Evolutionary conservation across 2,329 filamentous ascomycete genomes (phyloP).

Genomic region (Cylindrodendrum hubeiense): DNA sequence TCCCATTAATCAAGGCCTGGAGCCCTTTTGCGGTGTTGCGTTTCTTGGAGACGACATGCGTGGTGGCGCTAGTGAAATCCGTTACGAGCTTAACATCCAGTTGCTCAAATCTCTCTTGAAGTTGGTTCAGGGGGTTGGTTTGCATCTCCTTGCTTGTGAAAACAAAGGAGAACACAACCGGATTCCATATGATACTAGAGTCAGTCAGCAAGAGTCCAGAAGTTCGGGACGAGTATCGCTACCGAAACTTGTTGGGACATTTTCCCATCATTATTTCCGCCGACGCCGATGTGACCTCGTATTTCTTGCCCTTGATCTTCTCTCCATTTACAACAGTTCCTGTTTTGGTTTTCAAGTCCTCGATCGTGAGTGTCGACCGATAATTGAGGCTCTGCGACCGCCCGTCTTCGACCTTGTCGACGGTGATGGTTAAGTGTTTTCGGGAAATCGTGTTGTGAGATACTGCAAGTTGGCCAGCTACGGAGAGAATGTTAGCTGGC

Average conservation of each 20-base stretch:
- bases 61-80: conserved; percentile 80
- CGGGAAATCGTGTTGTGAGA: conserved; percentile 87
- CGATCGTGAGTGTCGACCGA: conserved; percentile 78
- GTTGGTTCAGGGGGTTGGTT: conserved; percentile 70
- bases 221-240: conserved; percentile 29
- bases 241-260: conserved; percentile 74
- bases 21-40: conserved; percentile 90
- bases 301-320: conserved; percentile 73
- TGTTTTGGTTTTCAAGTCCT: conserved; percentile 85
- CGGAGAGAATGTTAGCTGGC: conserved; percentile 10
- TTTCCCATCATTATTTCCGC: conserved; percentile 80
- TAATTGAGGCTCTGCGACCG: conserved; percentile 74
- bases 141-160: conserved; percentile 79
- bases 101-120: conserved; percentile 78
- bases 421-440: conserved; percentile 84
- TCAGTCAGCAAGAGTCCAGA: conserved; percentile 21
- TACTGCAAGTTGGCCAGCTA: conserved; percentile 77
- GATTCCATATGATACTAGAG: conserved; percentile 81
- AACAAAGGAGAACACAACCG: conserved; percentile 85
- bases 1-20: conserved; percentile 86
- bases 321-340: conserved; percentile 84
- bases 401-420: conserved; percentile 73
- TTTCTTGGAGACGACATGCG: conserved; percentile 90
- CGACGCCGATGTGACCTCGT: conserved; percentile 60
- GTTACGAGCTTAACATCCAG: conserved; percentile 89